Evolutionary conservation across 2,329 filamentous ascomycete species (phyloP), one percentile per base, ranked within the genome.

Genomic region (Calonectria pseudoturangicola): DNA sequence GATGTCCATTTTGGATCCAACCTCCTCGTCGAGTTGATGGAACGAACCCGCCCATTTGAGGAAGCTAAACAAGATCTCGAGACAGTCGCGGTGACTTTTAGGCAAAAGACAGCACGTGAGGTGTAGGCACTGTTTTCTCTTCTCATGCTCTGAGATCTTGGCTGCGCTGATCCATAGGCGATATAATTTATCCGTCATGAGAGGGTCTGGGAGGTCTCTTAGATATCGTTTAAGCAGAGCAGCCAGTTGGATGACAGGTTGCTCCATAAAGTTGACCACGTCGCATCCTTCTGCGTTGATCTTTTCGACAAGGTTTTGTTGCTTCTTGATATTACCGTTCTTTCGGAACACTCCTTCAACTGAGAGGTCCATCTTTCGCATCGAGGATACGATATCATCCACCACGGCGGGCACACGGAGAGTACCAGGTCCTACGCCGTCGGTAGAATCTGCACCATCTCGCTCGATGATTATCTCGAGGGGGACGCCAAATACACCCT

Each of bases 351-450:
- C 96, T 79, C 97, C 97, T 84, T 99, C 97, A 1, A 99, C 95
- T 2, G 96, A 98, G 87, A 99, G 95, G 83, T 99, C 97, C 95
- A 99, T 98, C 84, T 96, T 97, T 79, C 96, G 93, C 95, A 99
- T 98, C 15, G 96, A 95, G 4, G 94, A 94, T 45, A 99, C 93
- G 62, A 96, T 93, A 82, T 98, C 96, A 80, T 98, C 96, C n/a
- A 99, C 90, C 66, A 99, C 89, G n/a, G 95, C 94, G 3, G 97
- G 97, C 50, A 99, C 95, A 66, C 95, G 93, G 70, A 99, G 88
- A 16, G 95, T 93, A 21, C 96, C 96, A 13, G 97, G 96, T 0
- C 97, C 97, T 73, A 99, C 95, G 43, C 97, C 97, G 82, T 98
- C 95, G 1, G 96, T 98, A n/a, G 96, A 98, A 81, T 99, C 97